phyloP scores from a whole-genome alignment of 306 rosid species.

The Malus asiatica region DNA sequence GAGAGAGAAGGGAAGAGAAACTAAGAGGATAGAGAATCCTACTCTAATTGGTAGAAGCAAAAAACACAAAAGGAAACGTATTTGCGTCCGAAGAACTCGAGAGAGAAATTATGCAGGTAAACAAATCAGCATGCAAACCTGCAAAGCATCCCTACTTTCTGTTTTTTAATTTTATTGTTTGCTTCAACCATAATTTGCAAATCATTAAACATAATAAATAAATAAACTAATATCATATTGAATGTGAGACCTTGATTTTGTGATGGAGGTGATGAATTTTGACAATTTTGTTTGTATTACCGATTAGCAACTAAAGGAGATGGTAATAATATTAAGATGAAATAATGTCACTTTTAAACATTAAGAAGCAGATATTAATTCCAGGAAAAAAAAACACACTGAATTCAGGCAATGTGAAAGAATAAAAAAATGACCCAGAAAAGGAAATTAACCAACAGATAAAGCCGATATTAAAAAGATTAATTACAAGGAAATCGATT shows the following conservation, averaged over 20 bases:
- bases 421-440: neutral
- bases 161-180: neutral
- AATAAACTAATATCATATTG: neutral
- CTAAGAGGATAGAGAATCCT: too few species aligned
- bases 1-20: too few species aligned
- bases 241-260: neutral
- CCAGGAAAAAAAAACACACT: neutral
- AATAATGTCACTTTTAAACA: neutral
- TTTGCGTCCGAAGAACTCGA: slow-evolving; percentile 11
- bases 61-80: neutral
- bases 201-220: neutral
- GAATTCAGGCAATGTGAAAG: neutral
- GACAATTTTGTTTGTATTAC: neutral
- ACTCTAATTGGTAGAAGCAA: neutral
- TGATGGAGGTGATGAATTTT: neutral
- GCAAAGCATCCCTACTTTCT: neutral
- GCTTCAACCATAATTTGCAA: neutral
- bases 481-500: neutral
- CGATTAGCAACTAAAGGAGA: neutral
- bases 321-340: neutral
- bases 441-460: neutral
- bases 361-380: neutral
- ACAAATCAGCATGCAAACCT: neutral
- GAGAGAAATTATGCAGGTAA: neutral
- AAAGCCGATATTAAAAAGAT: neutral